Evolutionary conservation across 2,329 filamentous ascomycete genomes (phyloP).

Genomic region (Simplicillium sp.): DNA sequence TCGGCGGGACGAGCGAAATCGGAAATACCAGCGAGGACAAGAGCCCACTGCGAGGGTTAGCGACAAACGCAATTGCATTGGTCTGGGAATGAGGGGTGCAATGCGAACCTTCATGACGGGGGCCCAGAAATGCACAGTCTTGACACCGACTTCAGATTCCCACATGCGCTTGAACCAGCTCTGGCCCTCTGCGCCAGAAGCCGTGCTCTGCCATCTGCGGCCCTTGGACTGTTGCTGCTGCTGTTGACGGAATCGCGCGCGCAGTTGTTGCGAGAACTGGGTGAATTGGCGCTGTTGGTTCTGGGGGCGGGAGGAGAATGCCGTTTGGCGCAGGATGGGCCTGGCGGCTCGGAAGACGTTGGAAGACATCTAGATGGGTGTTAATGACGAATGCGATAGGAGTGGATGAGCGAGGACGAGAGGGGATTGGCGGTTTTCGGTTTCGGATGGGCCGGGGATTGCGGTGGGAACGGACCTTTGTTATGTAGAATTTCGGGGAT

Average conservation of each 20-base stretch:
- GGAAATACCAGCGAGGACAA: slow-evolving; percentile 85
- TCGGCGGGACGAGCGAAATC: slow-evolving; percentile 88
- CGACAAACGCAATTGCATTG: slow-evolving; percentile 8
- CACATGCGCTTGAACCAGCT: slow-evolving; percentile 70
- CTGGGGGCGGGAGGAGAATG: slow-evolving; percentile 33
- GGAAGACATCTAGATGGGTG: slow-evolving; percentile 26
- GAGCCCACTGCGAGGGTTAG: slow-evolving; percentile 56
- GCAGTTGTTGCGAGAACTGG: slow-evolving; percentile 28
- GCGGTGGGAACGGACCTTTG: not conserved
- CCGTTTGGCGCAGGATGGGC: slow-evolving; percentile 45
- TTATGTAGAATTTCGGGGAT: not conserved
- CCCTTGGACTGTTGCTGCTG: slow-evolving; percentile 11
- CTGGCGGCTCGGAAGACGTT: slow-evolving; percentile 45
- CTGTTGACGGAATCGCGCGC: slow-evolving; percentile 28
- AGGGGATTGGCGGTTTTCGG: no score
- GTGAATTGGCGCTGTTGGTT: slow-evolving; percentile 30
- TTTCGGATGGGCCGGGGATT: not conserved
- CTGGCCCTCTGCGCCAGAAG: slow-evolving; percentile 34
- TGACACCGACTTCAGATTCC: slow-evolving; percentile 71
- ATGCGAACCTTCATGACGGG: slow-evolving; percentile 70
- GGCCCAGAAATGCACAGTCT: slow-evolving; percentile 99
- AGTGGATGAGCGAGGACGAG: no score
- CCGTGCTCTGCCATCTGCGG: slow-evolving; percentile 64
- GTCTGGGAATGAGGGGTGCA: not conserved
- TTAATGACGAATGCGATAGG: slow-evolving; percentile 7